Evolutionary conservation across 768 basidiomycete species (phyloP).

Genomic region (Coprinopsis strossmayeri): DNA sequence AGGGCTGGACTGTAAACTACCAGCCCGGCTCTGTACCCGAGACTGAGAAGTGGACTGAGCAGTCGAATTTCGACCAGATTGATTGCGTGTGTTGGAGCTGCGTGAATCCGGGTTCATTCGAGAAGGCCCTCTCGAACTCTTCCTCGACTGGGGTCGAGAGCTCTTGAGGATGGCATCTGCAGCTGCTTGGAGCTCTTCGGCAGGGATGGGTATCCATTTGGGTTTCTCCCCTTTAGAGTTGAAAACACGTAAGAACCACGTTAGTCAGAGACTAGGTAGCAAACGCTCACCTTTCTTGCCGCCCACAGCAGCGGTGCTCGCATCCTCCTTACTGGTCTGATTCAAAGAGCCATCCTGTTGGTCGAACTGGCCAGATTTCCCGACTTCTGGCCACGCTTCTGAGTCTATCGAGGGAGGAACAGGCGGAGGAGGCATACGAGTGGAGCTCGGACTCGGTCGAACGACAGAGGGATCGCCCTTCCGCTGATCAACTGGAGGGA

Average conservation of each 20-base stretch:
- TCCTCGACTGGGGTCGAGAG: conserved; percentile 5
- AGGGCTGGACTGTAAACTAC: conserved; percentile 21
- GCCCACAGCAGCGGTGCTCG: too few species aligned
- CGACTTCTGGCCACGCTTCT: conserved; percentile 4
- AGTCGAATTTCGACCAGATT: conserved; percentile 23
- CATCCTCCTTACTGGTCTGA: neutral
- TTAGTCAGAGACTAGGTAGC: neutral
- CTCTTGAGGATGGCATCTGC: conserved; percentile 30
- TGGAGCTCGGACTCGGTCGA: neutral
- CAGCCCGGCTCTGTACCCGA: conserved; percentile 31
- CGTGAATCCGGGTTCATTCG: conserved; percentile 5
- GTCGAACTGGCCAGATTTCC: neutral
- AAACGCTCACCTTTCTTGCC: conserved; percentile 1
- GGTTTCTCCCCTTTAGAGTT: conserved; percentile 40
- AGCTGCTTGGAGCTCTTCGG: conserved; percentile 48
- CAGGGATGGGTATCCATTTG: conserved; percentile 57
- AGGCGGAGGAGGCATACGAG: neutral
- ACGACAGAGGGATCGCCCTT: neutral
- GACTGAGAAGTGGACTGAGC: conserved; percentile 23
- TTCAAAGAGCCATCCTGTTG: neutral
- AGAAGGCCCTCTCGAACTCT: conserved; percentile 5
- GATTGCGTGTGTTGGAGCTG: conserved; percentile 16
- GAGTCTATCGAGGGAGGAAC: neutral
- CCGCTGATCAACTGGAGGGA: neutral
- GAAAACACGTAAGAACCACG: neutral